phyloP scores from a whole-genome alignment of 1,284 basidiomycete species.

The Tilletia setariae region DNA sequence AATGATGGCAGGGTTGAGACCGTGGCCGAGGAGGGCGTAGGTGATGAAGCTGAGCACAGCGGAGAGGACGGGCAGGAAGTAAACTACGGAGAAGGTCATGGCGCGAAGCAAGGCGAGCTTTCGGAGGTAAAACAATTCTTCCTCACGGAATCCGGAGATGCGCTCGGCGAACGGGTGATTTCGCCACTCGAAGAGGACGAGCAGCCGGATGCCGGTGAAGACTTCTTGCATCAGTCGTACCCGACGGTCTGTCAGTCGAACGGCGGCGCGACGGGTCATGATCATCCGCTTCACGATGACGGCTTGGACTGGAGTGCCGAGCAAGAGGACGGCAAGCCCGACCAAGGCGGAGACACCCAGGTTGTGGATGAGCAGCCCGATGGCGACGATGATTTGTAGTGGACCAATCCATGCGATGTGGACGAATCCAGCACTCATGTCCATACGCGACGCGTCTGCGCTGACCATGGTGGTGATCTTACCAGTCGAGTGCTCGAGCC shows the following conservation, averaged over 20 bases:
- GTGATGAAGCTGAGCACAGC: conserved; percentile 34
- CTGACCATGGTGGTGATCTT: conserved; percentile 71
- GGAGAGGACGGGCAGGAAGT: conserved; percentile 33
- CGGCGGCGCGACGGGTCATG: conserved; percentile 25
- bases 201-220: conserved; percentile 28
- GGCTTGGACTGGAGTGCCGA: conserved; percentile 54
- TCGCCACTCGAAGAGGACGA: conserved; percentile 43
- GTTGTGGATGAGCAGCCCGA: conserved; percentile 45
- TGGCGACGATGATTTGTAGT: conserved; percentile 27
- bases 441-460: conserved; percentile 51
- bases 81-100: conserved; percentile 32
- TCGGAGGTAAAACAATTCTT: conserved; percentile 59
- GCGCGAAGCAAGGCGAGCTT: conserved; percentile 30
- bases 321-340: conserved; percentile 55
- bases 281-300: conserved; percentile 31
- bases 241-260: conserved; percentile 28
- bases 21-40: conserved; percentile 66
- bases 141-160: conserved; percentile 60
- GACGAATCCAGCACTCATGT: conserved; percentile 31
- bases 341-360: conserved; percentile 29
- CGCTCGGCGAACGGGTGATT: conserved; percentile 55
- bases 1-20: conserved; percentile 67
- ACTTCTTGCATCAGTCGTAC: conserved; percentile 31
- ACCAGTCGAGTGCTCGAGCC: conserved; percentile 58
- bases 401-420: conserved; percentile 34